Evolutionary conservation across 2,329 filamentous ascomycete genomes (phyloP).

Genomic region (Pseudogymnoascus sp.): DNA sequence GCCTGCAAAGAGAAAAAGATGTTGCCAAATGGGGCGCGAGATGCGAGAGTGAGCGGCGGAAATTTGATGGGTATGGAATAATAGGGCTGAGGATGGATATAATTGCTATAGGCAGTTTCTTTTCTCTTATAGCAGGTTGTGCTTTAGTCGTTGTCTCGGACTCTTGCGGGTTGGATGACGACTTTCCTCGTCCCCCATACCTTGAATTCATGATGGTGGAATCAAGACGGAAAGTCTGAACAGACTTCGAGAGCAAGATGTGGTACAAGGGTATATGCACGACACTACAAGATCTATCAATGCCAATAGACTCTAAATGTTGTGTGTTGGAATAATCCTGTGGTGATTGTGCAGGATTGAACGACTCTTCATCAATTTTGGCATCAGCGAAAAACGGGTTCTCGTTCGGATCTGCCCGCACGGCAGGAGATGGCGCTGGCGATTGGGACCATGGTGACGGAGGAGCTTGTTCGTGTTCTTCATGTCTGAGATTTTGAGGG

Average conservation of each 20-base stretch:
- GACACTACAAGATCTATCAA: conserved; percentile 86
- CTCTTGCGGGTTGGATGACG: conserved; percentile 10
- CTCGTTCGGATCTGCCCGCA: conserved; percentile 69
- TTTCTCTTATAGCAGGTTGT: conserved; percentile 15
- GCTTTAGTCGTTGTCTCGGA: conserved; percentile 12
- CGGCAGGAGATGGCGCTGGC: conserved; percentile 84
- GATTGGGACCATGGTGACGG: conserved; percentile 95
- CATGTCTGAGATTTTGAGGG: conserved; percentile 52
- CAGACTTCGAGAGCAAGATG: conserved; percentile 58
- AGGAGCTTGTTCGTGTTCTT: conserved; percentile 89
- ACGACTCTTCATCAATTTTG: conserved; percentile 75
- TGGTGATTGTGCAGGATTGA: conserved; percentile 60
- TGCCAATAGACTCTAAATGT: conserved; percentile 77
- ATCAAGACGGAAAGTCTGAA: conserved; percentile 48
- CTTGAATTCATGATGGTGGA: conserved; percentile 47
- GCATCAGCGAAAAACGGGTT: conserved; percentile 85
- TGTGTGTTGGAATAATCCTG: conserved; percentile 69
- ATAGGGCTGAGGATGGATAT: conserved; percentile 78
- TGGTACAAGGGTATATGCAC: conserved; percentile 83
- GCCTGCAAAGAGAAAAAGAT: conserved; percentile 77
- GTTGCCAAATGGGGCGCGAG: conserved; percentile 85
- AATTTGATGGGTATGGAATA: conserved; percentile 81
- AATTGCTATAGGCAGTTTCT: conserved; percentile 70
- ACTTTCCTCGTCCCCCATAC: conserved; percentile 29
- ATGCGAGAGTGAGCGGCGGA: conserved; percentile 74